phyloP scores from a whole-genome alignment of 2,329 filamentous ascomycete genomes.

The Fusarium scirpi region DNA sequence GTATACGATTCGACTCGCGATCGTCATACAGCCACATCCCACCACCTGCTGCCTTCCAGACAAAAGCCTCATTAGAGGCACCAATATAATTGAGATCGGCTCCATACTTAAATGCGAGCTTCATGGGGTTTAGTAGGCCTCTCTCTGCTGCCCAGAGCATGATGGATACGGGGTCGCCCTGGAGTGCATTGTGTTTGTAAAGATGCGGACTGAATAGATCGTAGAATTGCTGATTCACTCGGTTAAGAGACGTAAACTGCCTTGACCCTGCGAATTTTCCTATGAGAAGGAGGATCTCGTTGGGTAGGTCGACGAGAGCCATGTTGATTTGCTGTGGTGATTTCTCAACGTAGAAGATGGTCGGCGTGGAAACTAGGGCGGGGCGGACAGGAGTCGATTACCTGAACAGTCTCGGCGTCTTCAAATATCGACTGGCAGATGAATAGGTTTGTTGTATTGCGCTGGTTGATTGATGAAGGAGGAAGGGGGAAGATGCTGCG shows the following conservation, averaged over 20 bases:
- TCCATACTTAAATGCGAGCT: slow-evolving; percentile 5
- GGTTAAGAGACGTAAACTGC: neutral
- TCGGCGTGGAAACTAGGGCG: too few species aligned
- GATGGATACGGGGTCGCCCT: neutral
- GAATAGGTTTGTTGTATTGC: too few species aligned
- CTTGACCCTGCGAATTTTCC: neutral
- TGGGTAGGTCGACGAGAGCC: neutral
- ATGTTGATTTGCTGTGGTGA: neutral
- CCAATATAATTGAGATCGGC: slow-evolving; percentile 8
- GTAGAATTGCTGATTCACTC: neutral
- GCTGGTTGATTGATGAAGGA: too few species aligned
- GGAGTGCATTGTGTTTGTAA: slow-evolving; percentile 1
- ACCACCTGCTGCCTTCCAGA: neutral
- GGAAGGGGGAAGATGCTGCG: too few species aligned
- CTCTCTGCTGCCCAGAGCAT: slow-evolving; percentile 2
- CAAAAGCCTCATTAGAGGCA: neutral
- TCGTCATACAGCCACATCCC: too few species aligned
- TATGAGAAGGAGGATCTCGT: neutral
- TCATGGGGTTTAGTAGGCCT: neutral
- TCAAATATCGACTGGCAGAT: too few species aligned
- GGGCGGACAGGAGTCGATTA: too few species aligned
- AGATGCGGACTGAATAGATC: slow-evolving; percentile 7
- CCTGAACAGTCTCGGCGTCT: too few species aligned
- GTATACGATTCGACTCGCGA: too few species aligned
- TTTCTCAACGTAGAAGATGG: neutral